Percentiles rank a stretch among this genome's conserved stretches.
phyloP scores from a whole-genome alignment of 2,329 filamentous ascomycete genomes.

The Magnaporthiopsis rhizophila region DNA sequence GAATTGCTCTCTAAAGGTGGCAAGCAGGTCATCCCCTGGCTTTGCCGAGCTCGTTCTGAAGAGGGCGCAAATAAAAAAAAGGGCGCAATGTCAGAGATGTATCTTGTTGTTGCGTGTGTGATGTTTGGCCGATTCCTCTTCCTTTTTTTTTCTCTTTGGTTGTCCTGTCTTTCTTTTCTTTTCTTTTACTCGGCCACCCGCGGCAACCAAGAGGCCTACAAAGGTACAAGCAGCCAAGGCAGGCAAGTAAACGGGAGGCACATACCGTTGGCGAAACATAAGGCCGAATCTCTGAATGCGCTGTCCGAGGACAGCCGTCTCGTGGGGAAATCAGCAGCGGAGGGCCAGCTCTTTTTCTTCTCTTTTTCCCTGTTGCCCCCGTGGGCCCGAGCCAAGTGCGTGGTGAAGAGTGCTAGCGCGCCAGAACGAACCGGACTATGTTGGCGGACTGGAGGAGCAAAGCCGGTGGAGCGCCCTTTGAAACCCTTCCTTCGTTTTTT shows the following conservation, averaged over 20 bases:
- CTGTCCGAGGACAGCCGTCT: conserved; percentile 18
- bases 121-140: background rate
- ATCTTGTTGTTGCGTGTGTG: background rate
- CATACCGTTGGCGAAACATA: conserved; percentile 29
- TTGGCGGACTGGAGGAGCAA: background rate
- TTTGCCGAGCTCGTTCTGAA: conserved; percentile 71
- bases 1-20: conserved; percentile 76
- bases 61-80: background rate
- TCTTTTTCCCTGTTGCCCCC: background rate
- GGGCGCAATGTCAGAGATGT: background rate
- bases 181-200: no score
- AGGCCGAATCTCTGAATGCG: conserved; percentile 10
- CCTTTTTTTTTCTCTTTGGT: background rate
- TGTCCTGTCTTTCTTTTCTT: no score
- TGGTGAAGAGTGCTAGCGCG: background rate
- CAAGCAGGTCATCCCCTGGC: conserved; percentile 75
- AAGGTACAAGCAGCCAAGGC: background rate
- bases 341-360: background rate
- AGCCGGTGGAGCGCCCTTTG: background rate
- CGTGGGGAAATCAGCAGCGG: conserved; percentile 6
- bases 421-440: background rate
- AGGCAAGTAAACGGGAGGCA: background rate
- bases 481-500: background rate
- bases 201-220: background rate
- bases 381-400: background rate